A percentile compares a stretch with the other conserved stretches of the same genome.
These are phyloP conservation scores for Bolboschoenoplectus hybrid DNA, from an alignment of 202 grass and related monocot genomes.

Conservation along the genomic window DNA sequence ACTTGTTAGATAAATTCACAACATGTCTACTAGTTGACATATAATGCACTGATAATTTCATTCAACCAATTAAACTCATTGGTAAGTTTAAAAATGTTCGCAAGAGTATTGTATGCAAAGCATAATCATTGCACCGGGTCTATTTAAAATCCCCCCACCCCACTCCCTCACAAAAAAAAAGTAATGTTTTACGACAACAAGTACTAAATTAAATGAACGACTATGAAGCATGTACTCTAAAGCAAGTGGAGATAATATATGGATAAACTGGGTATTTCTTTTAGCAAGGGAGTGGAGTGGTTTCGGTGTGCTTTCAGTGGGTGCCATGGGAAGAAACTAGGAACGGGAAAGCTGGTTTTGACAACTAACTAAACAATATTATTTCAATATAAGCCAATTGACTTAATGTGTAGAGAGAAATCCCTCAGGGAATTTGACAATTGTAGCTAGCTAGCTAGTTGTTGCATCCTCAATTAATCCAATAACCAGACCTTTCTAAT, in stretches of 20 bases:
- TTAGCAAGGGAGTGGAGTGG: not conserved
- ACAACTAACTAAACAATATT: conserved; percentile 21
- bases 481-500: too few relatives aligned
- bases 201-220: conserved; percentile 16
- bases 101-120: not conserved
- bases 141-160: conserved; percentile 35
- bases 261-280: conserved; percentile 38
- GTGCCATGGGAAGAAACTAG: conserved; percentile 17
- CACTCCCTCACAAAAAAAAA: conserved; percentile 34
- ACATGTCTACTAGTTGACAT: not conserved
- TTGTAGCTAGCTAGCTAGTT: not conserved
- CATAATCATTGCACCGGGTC: conserved; percentile 9
- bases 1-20: not conserved
- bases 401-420: not conserved
- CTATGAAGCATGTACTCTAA: conserved; percentile 28
- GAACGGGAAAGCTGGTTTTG: conserved; percentile 43
- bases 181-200: conserved; percentile 37
- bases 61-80: not conserved
- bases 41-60: not conserved
- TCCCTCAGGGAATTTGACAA: not conserved
- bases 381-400: not conserved
- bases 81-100: not conserved
- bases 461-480: not conserved
- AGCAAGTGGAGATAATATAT: conserved; percentile 51
- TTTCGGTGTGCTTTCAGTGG: conserved; percentile 45